Evolutionary conservation across 768 basidiomycete genomes (phyloP).

Genomic region (Hypholoma sublateritium): DNA sequence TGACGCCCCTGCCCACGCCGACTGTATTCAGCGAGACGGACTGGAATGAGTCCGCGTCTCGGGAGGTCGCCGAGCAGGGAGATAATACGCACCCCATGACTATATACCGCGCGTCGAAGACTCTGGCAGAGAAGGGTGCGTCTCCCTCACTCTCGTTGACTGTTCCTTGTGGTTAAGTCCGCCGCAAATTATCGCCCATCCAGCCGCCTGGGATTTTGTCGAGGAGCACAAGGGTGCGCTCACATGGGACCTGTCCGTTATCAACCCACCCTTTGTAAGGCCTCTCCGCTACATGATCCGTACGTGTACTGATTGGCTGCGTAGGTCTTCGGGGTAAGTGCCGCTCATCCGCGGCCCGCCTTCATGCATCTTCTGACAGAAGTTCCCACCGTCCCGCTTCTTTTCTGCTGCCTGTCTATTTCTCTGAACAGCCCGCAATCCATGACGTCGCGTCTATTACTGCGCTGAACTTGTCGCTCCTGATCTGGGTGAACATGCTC

Average conservation of each 20-base stretch:
- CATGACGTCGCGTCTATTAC: constrained; percentile 35
- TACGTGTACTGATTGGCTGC: background rate
- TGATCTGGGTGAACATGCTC: constrained; percentile 26
- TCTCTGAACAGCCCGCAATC: constrained; percentile 34
- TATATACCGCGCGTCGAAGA: constrained; percentile 65
- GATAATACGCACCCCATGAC: constrained; percentile 33
- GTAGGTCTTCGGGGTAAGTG: constrained; percentile 32
- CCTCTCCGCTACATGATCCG: background rate
- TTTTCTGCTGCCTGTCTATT: background rate
- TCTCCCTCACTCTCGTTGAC: background rate
- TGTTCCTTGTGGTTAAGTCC: background rate
- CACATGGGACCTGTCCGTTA: constrained; percentile 49
- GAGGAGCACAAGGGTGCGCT: constrained; percentile 41
- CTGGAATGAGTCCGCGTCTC: constrained; percentile 58
- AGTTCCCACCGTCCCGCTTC: too few species aligned
- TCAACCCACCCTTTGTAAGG: constrained; percentile 56
- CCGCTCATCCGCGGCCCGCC: too few species aligned
- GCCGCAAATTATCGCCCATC: background rate
- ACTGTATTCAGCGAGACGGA: constrained; percentile 46
- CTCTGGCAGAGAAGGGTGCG: constrained; percentile 59
- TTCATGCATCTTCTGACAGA: too few species aligned
- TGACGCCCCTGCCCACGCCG: constrained; percentile 23
- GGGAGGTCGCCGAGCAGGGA: constrained; percentile 48
- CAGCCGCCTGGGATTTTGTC: constrained; percentile 37
- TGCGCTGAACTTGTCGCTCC: constrained; percentile 40